Evolutionary conservation across 805 yeast genomes (phyloP).

Genomic region (Saturnispora besseyi): DNA sequence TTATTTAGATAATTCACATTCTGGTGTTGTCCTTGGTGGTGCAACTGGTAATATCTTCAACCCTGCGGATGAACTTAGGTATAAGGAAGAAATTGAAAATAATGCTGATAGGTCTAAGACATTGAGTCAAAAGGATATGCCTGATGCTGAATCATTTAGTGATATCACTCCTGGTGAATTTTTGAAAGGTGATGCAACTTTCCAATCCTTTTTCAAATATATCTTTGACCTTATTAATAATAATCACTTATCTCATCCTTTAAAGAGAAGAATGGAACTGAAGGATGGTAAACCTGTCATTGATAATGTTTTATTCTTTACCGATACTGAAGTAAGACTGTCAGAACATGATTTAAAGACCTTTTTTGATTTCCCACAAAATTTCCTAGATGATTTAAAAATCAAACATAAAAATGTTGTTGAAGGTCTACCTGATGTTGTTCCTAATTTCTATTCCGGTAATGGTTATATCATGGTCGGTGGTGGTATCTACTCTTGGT

Average conservation of each 20-base stretch:
- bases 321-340: conserved; percentile 21
- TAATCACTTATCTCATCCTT: conserved; percentile 26
- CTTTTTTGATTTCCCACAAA: conserved; percentile 25
- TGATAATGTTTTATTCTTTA: conserved; percentile 25
- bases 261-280: conserved; percentile 23
- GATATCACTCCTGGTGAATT: conserved; percentile 24
- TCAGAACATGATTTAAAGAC: conserved; percentile 21
- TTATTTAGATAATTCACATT: conserved; percentile 14
- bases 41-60: conserved; percentile 21
- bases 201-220: conserved; percentile 26
- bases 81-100: conserved; percentile 13
- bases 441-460: conserved; percentile 26
- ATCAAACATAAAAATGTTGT: conserved; percentile 27
- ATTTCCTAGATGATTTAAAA: conserved; percentile 27
- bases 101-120: conserved; percentile 25
- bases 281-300: conserved; percentile 28
- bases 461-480: conserved; percentile 64
- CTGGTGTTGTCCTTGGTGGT: conserved; percentile 9
- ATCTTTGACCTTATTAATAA: conserved; percentile 24
- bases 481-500: conserved; percentile 71
- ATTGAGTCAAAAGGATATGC: conserved; percentile 19
- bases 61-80: background rate
- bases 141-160: conserved; percentile 22
- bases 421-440: conserved; percentile 21
- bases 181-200: conserved; percentile 26